Evolutionary conservation across 2,329 filamentous ascomycete genomes (phyloP).

Genomic region (Colletotrichum higginsianum): DNA sequence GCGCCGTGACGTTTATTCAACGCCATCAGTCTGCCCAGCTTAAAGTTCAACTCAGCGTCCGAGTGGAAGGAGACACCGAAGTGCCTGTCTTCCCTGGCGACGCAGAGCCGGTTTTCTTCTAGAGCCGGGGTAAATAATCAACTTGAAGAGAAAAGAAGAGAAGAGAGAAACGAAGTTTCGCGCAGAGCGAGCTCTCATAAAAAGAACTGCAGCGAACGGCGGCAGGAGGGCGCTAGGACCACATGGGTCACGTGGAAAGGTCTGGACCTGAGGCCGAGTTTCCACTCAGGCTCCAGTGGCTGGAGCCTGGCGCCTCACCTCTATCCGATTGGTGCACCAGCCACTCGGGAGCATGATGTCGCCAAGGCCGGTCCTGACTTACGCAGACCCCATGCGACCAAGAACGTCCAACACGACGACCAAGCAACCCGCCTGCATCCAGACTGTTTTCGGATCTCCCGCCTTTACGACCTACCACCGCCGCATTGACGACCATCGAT

Average conservation of each 20-base stretch:
- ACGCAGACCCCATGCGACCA: conserved; percentile 31
- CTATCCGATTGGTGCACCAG: conserved; percentile 35
- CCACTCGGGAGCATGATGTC: conserved; percentile 37
- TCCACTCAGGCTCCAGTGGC: conserved; percentile 5
- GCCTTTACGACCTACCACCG: conserved; percentile 10
- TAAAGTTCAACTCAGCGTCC: conserved; percentile 68
- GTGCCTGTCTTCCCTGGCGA: conserved; percentile 48
- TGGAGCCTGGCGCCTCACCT: not conserved
- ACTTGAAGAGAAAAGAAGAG: conserved; percentile 62
- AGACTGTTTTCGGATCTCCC: conserved; percentile 33
- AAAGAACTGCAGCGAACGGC: conserved; percentile 22
- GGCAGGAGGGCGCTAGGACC: conserved; percentile 21
- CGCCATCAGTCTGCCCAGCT: conserved; percentile 69
- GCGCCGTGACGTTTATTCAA: conserved; percentile 60
- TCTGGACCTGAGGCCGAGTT: not conserved
- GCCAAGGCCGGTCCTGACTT: conserved; percentile 39
- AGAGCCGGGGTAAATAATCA: conserved; percentile 64
- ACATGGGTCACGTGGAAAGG: conserved; percentile 13
- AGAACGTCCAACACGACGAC: conserved; percentile 20
- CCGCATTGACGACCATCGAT: conserved; percentile 27
- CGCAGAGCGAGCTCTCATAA: conserved; percentile 24
- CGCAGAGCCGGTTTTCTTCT: conserved; percentile 70
- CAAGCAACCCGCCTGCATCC: conserved; percentile 1
- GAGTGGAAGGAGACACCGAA: conserved; percentile 50
- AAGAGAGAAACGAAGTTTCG: conserved; percentile 45